These are phyloP conservation scores for Chalciporus sp. DNA, from an alignment of 1,284 basidiomycete genomes.

Conservation along the genomic window DNA sequence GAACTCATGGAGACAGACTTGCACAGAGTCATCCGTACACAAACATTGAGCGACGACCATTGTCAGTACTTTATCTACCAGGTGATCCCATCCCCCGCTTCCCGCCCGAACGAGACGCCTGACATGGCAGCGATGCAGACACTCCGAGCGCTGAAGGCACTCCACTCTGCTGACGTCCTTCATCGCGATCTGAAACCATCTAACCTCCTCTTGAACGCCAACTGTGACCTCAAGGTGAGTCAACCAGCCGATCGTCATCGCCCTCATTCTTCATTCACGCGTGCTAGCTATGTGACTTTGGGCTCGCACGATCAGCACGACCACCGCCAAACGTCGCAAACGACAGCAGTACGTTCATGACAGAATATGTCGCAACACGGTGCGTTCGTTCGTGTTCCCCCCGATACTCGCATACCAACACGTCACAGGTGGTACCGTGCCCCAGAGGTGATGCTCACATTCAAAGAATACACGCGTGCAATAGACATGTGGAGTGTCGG, in stretches of 20 bases:
- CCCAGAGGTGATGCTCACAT: slow-evolving; percentile 94
- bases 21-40: slow-evolving; percentile 86
- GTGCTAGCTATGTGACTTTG: slow-evolving; percentile 85
- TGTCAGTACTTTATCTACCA: slow-evolving; percentile 97
- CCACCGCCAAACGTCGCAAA: slow-evolving; percentile 80
- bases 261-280: slow-evolving; percentile 11
- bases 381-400: slow-evolving; percentile 29
- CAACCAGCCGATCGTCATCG: slow-evolving; percentile 3
- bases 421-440: slow-evolving; percentile 84
- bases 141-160: slow-evolving; percentile 86
- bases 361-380: slow-evolving; percentile 91
- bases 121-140: slow-evolving; percentile 50
- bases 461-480: slow-evolving; percentile 91
- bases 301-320: slow-evolving; percentile 82
- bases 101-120: slow-evolving; percentile 7
- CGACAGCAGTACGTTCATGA: slow-evolving; percentile 90
- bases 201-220: slow-evolving; percentile 90
- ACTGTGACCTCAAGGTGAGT: slow-evolving; percentile 89
- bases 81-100: slow-evolving; percentile 43
- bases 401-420: slow-evolving; percentile 1
- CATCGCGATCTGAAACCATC: slow-evolving; percentile 93
- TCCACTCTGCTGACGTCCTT: slow-evolving; percentile 89
- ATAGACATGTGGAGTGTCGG: slow-evolving; percentile 96
- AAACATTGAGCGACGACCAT: slow-evolving; percentile 86
- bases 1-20: slow-evolving; percentile 93